Evolutionary conservation across 2,329 filamentous ascomycete species (phyloP), one percentile per base, ranked within the genome.

Genomic region (Colletotrichum sp.): DNA sequence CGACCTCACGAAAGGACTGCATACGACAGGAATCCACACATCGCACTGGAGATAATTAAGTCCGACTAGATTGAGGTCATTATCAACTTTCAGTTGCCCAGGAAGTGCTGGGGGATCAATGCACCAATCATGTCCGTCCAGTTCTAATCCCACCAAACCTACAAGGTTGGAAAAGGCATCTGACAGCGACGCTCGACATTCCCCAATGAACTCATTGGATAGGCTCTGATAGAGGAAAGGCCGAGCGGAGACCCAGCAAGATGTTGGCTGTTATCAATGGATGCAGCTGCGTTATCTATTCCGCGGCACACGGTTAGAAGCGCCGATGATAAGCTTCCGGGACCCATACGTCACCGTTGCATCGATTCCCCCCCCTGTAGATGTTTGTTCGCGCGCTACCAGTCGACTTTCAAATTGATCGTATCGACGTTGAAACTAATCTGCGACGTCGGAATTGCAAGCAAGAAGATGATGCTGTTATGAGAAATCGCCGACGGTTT

Each of bases 81-180:
- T 52, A 3, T 8, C n/a, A 21, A 21, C 6, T 0, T 0, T 52
- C n/a, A 24, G 12, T 52, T 52, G n/a, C 10, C 43, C 16, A 4
- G 8, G 10, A 52, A 21, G n/a, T 52, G n/a, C 43, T 9, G 18
- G 43, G 43, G 43, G n/a, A 52, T 12, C 10, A 52, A 52, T 21
- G n/a, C 18, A 0, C n/a, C 43, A 21, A 52, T 52, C n/a, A 21
- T 52, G 43, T 18, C 10, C 5, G 43, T 52, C 10, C 10, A 52
- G 10, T 52, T 52, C n/a, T 52, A 52, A 52, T 52, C 10, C 10
- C 10, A 21, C 10, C 43, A 52, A 52, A 52, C 16, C n/a, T 52
- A 3, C 6, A 21, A 21, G 18, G 7, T 24, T 13, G n/a, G 5
- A 52, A 52, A 4, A 52, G 43, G 43, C 2, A 52, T 52, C 0